A percentile compares a stretch with the other conserved stretches of the same genome.
phyloP scores from a whole-genome alignment of 2,329 filamentous ascomycete species.

The Nigrospora oryzae region DNA sequence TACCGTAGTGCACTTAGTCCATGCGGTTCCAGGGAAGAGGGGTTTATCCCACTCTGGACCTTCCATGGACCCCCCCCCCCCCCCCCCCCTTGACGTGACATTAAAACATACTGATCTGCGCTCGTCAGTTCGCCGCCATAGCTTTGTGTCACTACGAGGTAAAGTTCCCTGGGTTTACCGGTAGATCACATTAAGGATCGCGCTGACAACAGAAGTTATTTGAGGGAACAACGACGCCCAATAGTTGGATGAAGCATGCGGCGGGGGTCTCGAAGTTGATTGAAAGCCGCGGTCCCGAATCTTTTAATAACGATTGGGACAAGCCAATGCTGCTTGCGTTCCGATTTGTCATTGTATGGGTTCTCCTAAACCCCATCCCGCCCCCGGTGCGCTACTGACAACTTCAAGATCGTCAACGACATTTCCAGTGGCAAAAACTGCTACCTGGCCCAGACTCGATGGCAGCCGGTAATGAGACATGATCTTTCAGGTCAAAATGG shows the following conservation, averaged over 20 bases:
- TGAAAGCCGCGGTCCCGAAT: conserved; percentile 1
- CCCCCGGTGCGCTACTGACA: background rate
- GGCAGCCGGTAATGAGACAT: conserved; percentile 22
- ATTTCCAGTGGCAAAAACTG: conserved; percentile 15
- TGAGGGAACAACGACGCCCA: conserved; percentile 1
- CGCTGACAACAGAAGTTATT: background rate
- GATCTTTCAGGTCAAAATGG: conserved; percentile 5
- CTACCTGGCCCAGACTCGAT: conserved; percentile 26
- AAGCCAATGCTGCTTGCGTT: conserved; percentile 2
- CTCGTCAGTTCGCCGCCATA: background rate
- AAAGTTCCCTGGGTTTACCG: background rate
- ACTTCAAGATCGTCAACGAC: conserved; percentile 2
- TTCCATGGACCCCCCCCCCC: too few relatives aligned
- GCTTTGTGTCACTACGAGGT: background rate
- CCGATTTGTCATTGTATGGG: conserved; percentile 2
- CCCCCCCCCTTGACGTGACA: too few relatives aligned
- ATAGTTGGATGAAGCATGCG: conserved; percentile 4
- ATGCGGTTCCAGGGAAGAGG: too few relatives aligned
- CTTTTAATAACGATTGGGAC: conserved; percentile 1
- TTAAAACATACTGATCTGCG: too few relatives aligned
- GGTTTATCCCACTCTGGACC: too few relatives aligned
- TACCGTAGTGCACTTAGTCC: too few relatives aligned
- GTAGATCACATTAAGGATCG: too few relatives aligned
- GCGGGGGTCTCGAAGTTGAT: background rate
- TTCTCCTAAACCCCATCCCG: background rate